Percentiles rank a stretch among this genome's conserved stretches.
phyloP scores from a whole-genome alignment of 2,329 filamentous ascomycete species.

The Ophiocordyceps sinensis region DNA sequence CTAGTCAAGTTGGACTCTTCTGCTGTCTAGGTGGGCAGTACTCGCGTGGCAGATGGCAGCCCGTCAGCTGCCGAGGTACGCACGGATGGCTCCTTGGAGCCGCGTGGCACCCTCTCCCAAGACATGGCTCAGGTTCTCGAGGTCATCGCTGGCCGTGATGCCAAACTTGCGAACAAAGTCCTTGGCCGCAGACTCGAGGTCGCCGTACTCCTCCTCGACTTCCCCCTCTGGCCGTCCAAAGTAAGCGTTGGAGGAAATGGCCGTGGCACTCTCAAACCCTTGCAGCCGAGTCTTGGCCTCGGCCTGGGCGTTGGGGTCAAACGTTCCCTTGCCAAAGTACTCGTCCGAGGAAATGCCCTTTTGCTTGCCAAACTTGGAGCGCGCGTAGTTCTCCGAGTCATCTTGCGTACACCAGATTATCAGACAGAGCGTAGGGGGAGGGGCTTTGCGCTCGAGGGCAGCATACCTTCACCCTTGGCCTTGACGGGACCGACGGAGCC shows the following conservation, averaged over 20 bases:
- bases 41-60: not conserved
- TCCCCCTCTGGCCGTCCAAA: constrained; percentile 89
- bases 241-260: constrained; percentile 95
- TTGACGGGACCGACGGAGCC: constrained; percentile 70
- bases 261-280: constrained; percentile 81
- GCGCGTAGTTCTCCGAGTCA: constrained; percentile 71
- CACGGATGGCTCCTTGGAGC: constrained; percentile 62
- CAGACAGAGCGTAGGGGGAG: not conserved
- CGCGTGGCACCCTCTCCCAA: constrained; percentile 75
- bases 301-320: constrained; percentile 62
- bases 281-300: constrained; percentile 81
- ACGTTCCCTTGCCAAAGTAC: constrained; percentile 86
- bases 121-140: constrained; percentile 75
- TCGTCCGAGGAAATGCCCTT: constrained; percentile 97
- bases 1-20: too few relatives aligned
- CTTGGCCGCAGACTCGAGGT: constrained; percentile 84
- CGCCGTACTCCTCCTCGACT: constrained; percentile 66
- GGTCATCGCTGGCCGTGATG: constrained; percentile 85
- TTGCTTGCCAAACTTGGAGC: constrained; percentile 76
- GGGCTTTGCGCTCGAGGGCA: not conserved
- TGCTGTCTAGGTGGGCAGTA: too few relatives aligned
- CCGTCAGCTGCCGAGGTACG: constrained; percentile 44
- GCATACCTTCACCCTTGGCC: constrained; percentile 51
- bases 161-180: constrained; percentile 94
- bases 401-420: constrained; percentile 21